Percentiles rank a stretch among this genome's conserved stretches.
Conservation (phyloP, 2,329 filamentous ascomycete species). For the Hypoxylon sp. region DNA sequence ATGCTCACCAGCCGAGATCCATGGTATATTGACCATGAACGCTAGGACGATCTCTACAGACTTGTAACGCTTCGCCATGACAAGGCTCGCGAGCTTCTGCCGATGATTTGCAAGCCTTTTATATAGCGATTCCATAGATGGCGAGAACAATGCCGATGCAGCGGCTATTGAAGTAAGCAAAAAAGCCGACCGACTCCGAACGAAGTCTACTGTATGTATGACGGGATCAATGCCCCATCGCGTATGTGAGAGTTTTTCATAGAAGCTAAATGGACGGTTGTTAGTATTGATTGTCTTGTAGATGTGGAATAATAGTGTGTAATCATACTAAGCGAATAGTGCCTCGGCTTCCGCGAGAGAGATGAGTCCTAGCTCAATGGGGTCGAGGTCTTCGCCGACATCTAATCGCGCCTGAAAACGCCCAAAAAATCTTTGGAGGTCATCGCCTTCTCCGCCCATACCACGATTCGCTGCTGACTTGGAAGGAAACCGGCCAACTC, state of each 20-base stretch:
- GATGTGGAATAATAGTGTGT: neutral
- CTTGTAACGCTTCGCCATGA: conserved; percentile 73
- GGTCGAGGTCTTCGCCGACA: conserved; percentile 74
- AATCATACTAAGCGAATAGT: conserved; percentile 74
- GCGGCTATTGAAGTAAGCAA: conserved; percentile 80
- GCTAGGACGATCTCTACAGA: conserved; percentile 82
- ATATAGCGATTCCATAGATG: conserved; percentile 73
- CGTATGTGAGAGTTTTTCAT: conserved; percentile 78
- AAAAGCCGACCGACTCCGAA: conserved; percentile 77
- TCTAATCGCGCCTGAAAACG: conserved; percentile 75
- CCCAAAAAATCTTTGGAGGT: conserved; percentile 76
- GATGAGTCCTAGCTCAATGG: conserved; percentile 78
- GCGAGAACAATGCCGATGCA: conserved; percentile 76
- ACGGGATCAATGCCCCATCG: conserved; percentile 80
- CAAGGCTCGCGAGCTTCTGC: conserved; percentile 72
- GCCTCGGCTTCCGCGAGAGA: conserved; percentile 74
- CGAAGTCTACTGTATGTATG: conserved; percentile 75
- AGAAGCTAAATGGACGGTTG: conserved; percentile 66
- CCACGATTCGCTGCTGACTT: conserved; percentile 51
- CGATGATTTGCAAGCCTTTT: conserved; percentile 76
- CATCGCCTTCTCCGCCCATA: conserved; percentile 57
- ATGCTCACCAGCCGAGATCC: conserved; percentile 78
- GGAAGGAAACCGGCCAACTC: conserved; percentile 36
- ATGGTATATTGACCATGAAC: conserved; percentile 82
- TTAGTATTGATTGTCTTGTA: neutral